Percentiles rank a stretch among this genome's conserved stretches.
Conservation (phyloP, 345 rosid genomes). For the Ceriops zippeliana region DNA sequence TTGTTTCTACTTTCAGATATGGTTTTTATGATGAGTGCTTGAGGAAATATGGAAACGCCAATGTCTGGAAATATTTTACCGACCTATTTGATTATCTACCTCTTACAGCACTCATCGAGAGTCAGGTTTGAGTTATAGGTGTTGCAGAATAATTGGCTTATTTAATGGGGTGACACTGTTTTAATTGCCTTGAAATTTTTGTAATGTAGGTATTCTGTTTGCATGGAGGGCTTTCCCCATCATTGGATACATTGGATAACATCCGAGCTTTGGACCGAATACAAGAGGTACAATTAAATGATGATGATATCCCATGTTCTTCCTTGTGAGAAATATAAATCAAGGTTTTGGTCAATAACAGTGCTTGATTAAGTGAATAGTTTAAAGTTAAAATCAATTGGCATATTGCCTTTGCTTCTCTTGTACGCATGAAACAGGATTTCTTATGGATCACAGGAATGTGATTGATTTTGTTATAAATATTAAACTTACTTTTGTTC, state of each 20-base stretch:
- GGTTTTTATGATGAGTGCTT: constrained; percentile 94
- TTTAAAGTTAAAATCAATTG: too few species aligned
- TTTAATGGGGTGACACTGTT: constrained; percentile 1
- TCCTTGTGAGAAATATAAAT: background rate
- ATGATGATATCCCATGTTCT: background rate
- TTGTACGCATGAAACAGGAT: background rate
- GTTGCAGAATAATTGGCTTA: constrained; percentile 5
- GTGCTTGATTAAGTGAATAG: background rate
- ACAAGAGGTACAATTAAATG: constrained; percentile 58
- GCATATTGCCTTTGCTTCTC: background rate
- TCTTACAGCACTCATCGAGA: constrained; percentile 90
- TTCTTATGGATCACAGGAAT: background rate
- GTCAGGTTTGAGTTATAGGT: constrained; percentile 55
- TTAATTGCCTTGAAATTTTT: constrained; percentile 8
- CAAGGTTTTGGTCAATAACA: background rate
- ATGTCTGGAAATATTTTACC: constrained; percentile 91
- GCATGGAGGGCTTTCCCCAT: constrained; percentile 95
- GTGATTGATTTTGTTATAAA: background rate
- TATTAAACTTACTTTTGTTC: background rate
- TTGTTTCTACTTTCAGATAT: constrained; percentile 50
- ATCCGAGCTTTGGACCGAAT: constrained; percentile 89
- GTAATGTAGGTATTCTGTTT: constrained; percentile 70
- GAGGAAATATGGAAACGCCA: constrained; percentile 95
- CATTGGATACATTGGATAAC: constrained; percentile 89
- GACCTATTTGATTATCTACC: constrained; percentile 92